Evolutionary conservation across 331 rosid species (phyloP), one percentile per base, ranked within the genome.

Genomic region (Malus hybrid): DNA sequence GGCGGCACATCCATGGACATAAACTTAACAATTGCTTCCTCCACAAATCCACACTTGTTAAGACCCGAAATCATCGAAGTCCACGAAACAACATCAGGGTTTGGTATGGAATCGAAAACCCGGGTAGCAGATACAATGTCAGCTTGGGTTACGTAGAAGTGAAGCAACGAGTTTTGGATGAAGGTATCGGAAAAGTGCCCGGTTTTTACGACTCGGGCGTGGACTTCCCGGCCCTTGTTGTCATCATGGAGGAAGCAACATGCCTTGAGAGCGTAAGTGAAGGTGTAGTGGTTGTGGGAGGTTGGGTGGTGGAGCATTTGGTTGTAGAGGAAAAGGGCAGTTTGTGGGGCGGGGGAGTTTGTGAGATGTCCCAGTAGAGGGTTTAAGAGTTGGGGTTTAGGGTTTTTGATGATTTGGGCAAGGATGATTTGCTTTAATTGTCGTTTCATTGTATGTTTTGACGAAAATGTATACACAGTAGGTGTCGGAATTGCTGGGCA

Each of bases 81-180:
- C 96, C 96, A 91, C 4, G 96, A 93, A 80, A 93, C 93, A 2
- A 93, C 97, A 60, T 91, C 86, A 2, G 89, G 94, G 12, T 31
- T 75, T 60, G 83, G 54, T 10, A 86, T 85, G 10, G 86, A 84
- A 11, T 73, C 72, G 48, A 93, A 93, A 60, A 90, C 65, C 16
- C 15, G 75, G 15, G 79, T 71, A 28, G 97, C 93, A 0, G 90
- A 86, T 16, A 73, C 59, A 55, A 87, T 57, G 48, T 91, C 91
- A 52, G 77, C 60, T 22, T 46, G 65, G 10, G 74, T 65, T 15
- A 87, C n/a, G 76, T 90, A 90, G 78, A 87, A 86, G 78, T 91
- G 89, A 80, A 93, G 87, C 66, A 93, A 76, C 7, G 90, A 82
- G 78, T 91, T 91, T 46, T 85, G 84, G 78, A 93, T 82, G 82